Percentiles rank a stretch among this genome's conserved stretches.
Evolutionary conservation across 345 rosid genomes (phyloP).

Genomic region (Barbarea vulgaris): DNA sequence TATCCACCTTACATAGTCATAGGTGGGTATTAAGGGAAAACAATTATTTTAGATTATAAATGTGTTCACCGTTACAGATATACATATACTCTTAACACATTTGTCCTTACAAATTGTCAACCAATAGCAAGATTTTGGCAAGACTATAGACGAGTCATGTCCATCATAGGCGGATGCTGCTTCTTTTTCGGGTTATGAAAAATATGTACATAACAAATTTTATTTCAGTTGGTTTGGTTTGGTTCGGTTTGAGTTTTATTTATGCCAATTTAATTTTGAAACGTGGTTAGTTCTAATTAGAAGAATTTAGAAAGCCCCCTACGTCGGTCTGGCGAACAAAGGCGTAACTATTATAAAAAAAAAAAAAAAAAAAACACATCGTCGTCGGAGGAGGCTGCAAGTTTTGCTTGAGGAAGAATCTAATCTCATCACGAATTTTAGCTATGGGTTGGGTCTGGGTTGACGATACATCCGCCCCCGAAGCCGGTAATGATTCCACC

Average conservation of each 20-base stretch:
- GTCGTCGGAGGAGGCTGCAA: background rate
- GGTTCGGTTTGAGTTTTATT: background rate
- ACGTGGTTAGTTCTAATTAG: background rate
- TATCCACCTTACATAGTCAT: no score
- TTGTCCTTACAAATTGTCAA: no score
- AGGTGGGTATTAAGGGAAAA: no score
- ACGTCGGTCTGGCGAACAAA: background rate
- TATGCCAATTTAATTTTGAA: background rate
- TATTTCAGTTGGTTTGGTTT: background rate
- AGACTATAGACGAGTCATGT: no score
- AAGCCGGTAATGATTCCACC: conserved; percentile 16
- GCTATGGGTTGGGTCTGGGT: conserved; percentile 76
- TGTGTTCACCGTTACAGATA: no score
- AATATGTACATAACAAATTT: background rate
- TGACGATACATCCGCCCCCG: conserved; percentile 44
- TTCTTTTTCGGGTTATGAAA: background rate
- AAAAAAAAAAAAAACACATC: background rate
- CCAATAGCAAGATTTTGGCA: no score
- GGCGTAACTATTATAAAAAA: background rate
- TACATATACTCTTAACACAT: no score
- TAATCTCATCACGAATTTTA: conserved; percentile 18
- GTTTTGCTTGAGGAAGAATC: conserved; percentile 25
- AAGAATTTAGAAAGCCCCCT: background rate
- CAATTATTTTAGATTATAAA: no score
- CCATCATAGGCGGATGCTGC: no score